phyloP scores from a whole-genome alignment of 257 asterid species.

The Plectranthus barbatus region DNA sequence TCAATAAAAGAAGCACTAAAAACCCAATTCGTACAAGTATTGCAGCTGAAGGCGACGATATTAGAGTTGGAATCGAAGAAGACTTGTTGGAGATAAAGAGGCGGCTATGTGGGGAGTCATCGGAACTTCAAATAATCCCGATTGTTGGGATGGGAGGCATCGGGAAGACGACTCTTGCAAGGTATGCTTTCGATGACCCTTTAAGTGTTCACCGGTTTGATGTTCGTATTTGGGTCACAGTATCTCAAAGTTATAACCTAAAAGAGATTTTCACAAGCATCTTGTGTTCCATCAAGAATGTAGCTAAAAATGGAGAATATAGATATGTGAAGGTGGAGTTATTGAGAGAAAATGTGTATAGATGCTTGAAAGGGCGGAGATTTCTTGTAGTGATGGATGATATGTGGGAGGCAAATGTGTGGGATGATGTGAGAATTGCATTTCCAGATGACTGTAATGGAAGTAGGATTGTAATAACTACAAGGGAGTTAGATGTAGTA shows the following conservation, averaged over 20 bases:
- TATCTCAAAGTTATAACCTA: background rate
- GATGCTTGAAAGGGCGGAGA: conserved; percentile 1
- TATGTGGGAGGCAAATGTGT: too few species aligned
- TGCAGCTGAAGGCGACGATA: too few species aligned
- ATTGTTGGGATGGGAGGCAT: conserved; percentile 25
- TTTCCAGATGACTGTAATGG: too few species aligned
- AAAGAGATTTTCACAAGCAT: background rate
- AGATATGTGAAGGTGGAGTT: background rate
- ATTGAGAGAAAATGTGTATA: background rate
- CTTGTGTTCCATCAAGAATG: background rate
- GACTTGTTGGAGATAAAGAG: background rate
- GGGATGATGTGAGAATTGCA: too few species aligned
- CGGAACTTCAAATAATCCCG: background rate
- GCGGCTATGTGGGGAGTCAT: background rate
- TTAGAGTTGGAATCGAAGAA: background rate
- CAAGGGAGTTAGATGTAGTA: too few species aligned
- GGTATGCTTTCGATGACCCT: background rate
- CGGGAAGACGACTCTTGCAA: conserved; percentile 21
- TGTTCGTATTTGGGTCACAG: background rate
- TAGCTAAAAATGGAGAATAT: background rate
- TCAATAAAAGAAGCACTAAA: too few species aligned
- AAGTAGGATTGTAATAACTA: too few species aligned
- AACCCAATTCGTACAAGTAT: too few species aligned
- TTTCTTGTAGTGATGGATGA: background rate
- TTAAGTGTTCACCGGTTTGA: background rate